A percentile compares a stretch with the other conserved stretches of the same genome.
Evolutionary conservation across 371 early-diverging fungal species (phyloP).

Genomic region (Amoeboaphelidium protococcarum): DNA sequence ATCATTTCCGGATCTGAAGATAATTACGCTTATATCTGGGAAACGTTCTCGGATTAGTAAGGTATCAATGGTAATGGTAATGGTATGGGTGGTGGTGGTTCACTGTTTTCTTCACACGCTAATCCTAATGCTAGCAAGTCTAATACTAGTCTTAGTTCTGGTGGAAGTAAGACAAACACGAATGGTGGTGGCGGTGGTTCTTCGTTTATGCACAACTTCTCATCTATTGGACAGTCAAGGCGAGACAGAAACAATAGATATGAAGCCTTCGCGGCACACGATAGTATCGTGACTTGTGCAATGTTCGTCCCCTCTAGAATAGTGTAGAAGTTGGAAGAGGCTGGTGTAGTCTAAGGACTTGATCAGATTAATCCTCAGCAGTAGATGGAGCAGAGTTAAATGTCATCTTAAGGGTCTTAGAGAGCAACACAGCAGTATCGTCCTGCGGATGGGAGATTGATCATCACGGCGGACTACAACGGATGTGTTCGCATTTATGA

Average conservation of each 20-base stretch:
- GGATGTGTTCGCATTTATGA: not conserved
- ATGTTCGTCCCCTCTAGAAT: not conserved
- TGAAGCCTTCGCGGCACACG: not conserved
- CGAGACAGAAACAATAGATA: not conserved
- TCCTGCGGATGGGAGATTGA: not conserved
- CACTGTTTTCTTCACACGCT: too few relatives aligned
- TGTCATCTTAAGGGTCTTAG: too few relatives aligned
- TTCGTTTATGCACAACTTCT: too few relatives aligned
- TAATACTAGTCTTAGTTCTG: too few relatives aligned
- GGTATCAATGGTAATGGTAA: too few relatives aligned
- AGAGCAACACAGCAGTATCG: not conserved
- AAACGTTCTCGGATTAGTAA: conserved; percentile 11
- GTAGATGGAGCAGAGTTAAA: not conserved
- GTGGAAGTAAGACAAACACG: too few relatives aligned
- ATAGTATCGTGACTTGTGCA: not conserved
- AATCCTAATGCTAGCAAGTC: too few relatives aligned
- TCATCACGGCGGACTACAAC: not conserved
- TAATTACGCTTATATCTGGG: conserved; percentile 40
- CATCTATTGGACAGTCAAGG: too few relatives aligned
- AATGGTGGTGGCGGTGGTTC: too few relatives aligned
- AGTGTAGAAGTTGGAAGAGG: not conserved
- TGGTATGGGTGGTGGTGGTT: too few relatives aligned
- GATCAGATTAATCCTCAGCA: not conserved
- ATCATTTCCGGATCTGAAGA: conserved; percentile 62
- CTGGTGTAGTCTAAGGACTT: not conserved